Evolutionary conservation across 2,329 filamentous ascomycete species (phyloP), one percentile per base, ranked within the genome.

Genomic region (Botrytis fabae): DNA sequence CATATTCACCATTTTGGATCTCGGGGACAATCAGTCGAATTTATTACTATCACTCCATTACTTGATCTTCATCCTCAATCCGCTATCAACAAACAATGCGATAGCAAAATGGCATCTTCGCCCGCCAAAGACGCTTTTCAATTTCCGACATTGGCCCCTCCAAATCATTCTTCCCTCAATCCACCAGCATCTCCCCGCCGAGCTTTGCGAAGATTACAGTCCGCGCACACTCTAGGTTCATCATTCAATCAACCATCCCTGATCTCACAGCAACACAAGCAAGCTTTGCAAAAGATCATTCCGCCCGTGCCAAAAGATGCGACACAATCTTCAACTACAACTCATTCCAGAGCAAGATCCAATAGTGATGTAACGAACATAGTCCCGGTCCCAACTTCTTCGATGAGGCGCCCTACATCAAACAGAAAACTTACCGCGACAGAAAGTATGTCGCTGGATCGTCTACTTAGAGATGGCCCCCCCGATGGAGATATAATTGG

Each of bases 401-500:
- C 82, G 78, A 80, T 78, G 72, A 82, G 82, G 81, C 86, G 84
- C 80, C 85, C 77, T 76, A 83, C 77, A 77, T 81, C 81, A 78
- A 85, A 74, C 77, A 86, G 82, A 79, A 85, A 80, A 82, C 85
- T 80, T 78, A 85, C 80, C 60, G 83, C 82, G 75, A 85, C 88
- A 40, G 88, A 91, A 77, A 83, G 85, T 73, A 83, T 91, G 79
- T 88, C 88, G 35, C 83, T 98, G 42, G 93, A 97, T 80, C 86
- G 89, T 75, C 86, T 97, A 63, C 86, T 98, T 64, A 90, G 93
- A 77, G 93, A 95, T 75, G 95, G 94, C 0, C 93, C 94, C 2
- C 89, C 90, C 2, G 87, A 90, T 76, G 92, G 90, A 32, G 90
- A 96, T 81, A 85, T 91, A 38, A 81, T 86, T 38, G 87, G 88